Percentiles rank a stretch among this genome's conserved stretches.
Conservation (phyloP, 2,329 filamentous ascomycete genomes). For the Calonectria multiphialidica region DNA sequence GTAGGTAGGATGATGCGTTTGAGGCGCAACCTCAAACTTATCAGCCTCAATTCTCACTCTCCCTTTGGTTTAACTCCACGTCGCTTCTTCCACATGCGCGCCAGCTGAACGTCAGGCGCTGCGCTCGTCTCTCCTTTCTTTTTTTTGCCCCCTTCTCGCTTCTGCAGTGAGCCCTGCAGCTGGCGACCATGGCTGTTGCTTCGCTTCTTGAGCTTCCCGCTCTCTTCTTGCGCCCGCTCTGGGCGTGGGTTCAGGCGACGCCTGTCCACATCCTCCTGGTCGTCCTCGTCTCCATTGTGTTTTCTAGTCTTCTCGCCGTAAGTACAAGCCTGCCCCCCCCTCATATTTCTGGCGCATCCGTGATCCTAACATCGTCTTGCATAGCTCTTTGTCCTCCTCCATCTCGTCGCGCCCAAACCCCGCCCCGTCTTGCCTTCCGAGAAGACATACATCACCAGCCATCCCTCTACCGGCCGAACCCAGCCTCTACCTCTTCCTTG, state of each 20-base stretch:
- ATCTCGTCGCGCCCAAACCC: slow-evolving; percentile 83
- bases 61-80: not conserved
- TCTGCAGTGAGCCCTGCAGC: slow-evolving; percentile 26
- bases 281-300: slow-evolving; percentile 48
- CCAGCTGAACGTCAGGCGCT: not conserved
- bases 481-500: slow-evolving; percentile 74
- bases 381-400: slow-evolving; percentile 74
- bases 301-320: slow-evolving; percentile 55
- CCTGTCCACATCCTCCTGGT: slow-evolving; percentile 55
- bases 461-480: slow-evolving; percentile 62
- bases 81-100: slow-evolving; percentile 14
- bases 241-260: slow-evolving; percentile 51
- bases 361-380: slow-evolving; percentile 24
- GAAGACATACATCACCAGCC: slow-evolving; percentile 85
- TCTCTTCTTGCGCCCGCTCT: slow-evolving; percentile 50
- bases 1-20: not conserved
- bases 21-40: slow-evolving; percentile 6
- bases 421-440: slow-evolving; percentile 81
- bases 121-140: slow-evolving; percentile 1
- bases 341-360: not conserved
- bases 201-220: slow-evolving; percentile 47
- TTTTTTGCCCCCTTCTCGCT: slow-evolving; percentile 15
- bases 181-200: slow-evolving; percentile 30
- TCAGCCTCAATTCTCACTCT: not conserved
- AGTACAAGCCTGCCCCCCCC: slow-evolving; percentile 19